Evolutionary conservation across 2,329 filamentous ascomycete species (phyloP).

Genomic region (Botrytis fragariae): DNA sequence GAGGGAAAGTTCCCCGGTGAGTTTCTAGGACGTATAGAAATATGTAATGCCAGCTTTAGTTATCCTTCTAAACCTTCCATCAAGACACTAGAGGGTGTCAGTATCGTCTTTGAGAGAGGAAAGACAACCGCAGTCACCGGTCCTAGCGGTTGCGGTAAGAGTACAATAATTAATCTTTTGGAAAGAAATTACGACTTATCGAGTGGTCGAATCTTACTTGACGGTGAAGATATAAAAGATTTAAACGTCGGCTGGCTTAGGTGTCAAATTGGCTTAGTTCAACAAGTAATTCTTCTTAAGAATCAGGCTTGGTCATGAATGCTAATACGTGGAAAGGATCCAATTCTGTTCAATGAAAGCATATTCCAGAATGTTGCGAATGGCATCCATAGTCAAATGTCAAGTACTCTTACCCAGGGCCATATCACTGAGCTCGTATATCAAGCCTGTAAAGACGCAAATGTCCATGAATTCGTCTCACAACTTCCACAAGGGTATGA

Average conservation of each 20-base stretch:
- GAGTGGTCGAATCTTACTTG: conserved; percentile 10
- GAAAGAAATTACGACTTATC: conserved; percentile 88
- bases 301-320: not conserved
- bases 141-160: conserved; percentile 78
- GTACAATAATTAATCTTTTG: conserved; percentile 68
- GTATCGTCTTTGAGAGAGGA: conserved; percentile 45
- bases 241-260: not conserved
- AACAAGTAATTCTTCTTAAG: not conserved
- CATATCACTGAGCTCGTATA: not conserved
- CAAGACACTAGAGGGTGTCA: conserved; percentile 34
- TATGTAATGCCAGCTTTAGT: conserved; percentile 39
- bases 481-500: conserved; percentile 6
- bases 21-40: conserved; percentile 13
- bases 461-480: not conserved
- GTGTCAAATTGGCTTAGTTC: not conserved
- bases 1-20: conserved; percentile 25
- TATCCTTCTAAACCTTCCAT: conserved; percentile 35
- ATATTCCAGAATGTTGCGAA: not conserved
- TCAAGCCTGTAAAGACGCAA: conserved; percentile 2
- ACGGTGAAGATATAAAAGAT: not conserved
- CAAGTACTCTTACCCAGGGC: not conserved
- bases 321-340: not conserved
- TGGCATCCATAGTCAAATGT: not conserved
- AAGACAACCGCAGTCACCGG: conserved; percentile 90
- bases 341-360: not conserved